Base-by-base conservation (phyloP, 2,329 filamentous ascomycete species). In the Neoscytalidium dimidiatum region DNA sequence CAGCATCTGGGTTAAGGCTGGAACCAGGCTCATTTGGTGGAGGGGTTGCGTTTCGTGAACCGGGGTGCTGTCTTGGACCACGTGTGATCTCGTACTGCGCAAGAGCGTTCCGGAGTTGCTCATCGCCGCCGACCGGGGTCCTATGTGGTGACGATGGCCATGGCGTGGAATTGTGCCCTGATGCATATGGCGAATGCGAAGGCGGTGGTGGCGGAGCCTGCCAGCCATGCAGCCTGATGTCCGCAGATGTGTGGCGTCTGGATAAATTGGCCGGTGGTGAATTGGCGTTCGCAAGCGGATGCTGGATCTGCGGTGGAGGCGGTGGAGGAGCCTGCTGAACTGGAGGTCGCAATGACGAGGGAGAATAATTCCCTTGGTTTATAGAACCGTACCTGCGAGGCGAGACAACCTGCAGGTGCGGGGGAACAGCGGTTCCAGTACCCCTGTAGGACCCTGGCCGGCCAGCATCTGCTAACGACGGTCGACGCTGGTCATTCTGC, bases 171-270 rank as follows among this genome's bases (percentile, higher is more conserved):
- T 83, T 84, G 67, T 87, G 83, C 11, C 88, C 88, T 3, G 89
- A 88, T 7, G 85, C 83, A 73, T 88, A 91, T 11, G 89, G 91
- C 4, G 90, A 90, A 28, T 86, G 83, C 46, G 82, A 80, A 56
- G 79, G 76, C 38, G 72, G 81, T n/a, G 56, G 56, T 2, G 51
- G 51, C 68, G 76, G 83, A 7, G 83, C 92, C 74, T 93, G 90
- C 71, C 82, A 94, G 66, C 81, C 80, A 67, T 82, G 80, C 4
- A 81, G 90, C 62, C 95, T 90, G 70, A 99, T 98, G 75, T 99
- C 95, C 66, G 95, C 95, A 43, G 94, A 94, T 1, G 95, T 99
- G 78, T 99, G 95, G 67, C 94, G 88, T 68, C 94, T 89, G 49
- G 88, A 86, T 52, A 97, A 83, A 71, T 88, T 93, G 64, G 87